phyloP scores from a whole-genome alignment of 305 asterid species.

The Fraxinus floribunda region DNA sequence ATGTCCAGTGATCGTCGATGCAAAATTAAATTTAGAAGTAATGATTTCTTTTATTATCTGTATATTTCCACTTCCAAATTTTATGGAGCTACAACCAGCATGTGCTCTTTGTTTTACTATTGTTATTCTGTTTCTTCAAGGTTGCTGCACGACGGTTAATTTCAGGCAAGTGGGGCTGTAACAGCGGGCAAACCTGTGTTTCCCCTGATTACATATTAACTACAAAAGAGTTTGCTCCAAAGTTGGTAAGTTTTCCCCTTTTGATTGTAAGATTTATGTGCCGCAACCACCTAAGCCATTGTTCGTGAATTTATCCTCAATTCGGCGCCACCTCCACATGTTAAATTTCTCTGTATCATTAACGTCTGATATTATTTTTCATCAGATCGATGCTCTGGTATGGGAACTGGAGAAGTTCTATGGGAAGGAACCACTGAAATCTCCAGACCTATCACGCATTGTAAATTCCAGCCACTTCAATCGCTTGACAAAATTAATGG shows the following conservation, averaged over 20 bases:
- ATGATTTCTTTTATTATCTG: neutral
- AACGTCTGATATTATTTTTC: slow-evolving; percentile 19
- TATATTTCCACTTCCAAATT: neutral
- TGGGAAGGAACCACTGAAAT: slow-evolving; percentile 72
- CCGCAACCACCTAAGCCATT: neutral
- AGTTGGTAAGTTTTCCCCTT: slow-evolving; percentile 47
- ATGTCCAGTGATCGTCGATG: slow-evolving; percentile 68
- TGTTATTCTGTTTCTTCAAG: slow-evolving; percentile 34
- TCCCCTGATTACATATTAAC: slow-evolving; percentile 85
- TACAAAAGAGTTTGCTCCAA: slow-evolving; percentile 57
- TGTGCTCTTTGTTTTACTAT: neutral
- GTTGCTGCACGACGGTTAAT: slow-evolving; percentile 71
- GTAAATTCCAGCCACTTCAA: slow-evolving; percentile 65
- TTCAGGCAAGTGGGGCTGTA: slow-evolving; percentile 89
- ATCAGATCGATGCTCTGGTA: slow-evolving; percentile 58
- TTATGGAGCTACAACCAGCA: neutral
- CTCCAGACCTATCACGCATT: slow-evolving; percentile 69
- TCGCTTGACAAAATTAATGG: slow-evolving; percentile 61
- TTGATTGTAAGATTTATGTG: slow-evolving; percentile 8
- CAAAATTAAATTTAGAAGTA: slow-evolving; percentile 36
- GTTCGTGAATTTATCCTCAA: neutral
- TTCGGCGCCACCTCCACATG: neutral
- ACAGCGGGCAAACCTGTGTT: slow-evolving; percentile 89
- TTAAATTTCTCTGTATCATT: neutral
- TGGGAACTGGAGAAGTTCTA: slow-evolving; percentile 67